phyloP scores from a whole-genome alignment of 805 yeast genomes.

The Kazachstania kunashirensis region DNA sequence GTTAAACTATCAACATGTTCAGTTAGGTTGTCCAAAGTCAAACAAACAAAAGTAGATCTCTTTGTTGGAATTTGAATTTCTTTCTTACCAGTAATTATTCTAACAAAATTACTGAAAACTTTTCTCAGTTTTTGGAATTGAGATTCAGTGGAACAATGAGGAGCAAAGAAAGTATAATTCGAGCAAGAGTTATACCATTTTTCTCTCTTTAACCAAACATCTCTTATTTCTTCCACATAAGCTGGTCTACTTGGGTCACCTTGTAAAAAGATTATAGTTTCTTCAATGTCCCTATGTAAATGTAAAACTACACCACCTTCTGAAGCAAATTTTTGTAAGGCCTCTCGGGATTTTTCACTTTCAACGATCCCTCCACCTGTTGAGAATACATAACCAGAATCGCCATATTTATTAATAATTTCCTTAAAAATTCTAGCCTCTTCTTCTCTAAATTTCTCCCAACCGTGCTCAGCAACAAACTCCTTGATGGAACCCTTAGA shows the following conservation, averaged over 20 bases:
- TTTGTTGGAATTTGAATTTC: constrained; percentile 24
- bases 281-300: constrained; percentile 76
- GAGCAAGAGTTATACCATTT: constrained; percentile 72
- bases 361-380: constrained; percentile 98
- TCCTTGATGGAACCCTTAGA: constrained; percentile 42
- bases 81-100: constrained; percentile 49
- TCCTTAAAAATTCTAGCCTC: constrained; percentile 53
- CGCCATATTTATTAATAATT: constrained; percentile 30
- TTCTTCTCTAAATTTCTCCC: constrained; percentile 74
- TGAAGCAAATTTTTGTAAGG: constrained; percentile 45
- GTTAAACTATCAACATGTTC: constrained; percentile 38
- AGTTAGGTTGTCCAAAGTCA: constrained; percentile 56
- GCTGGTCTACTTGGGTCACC: constrained; percentile 84
- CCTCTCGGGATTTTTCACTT: constrained; percentile 51
- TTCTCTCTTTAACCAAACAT: constrained; percentile 80
- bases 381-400: constrained; percentile 59
- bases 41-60: constrained; percentile 61
- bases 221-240: constrained; percentile 64
- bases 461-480: constrained; percentile 56
- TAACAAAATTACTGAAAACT: constrained; percentile 50
- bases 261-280: constrained; percentile 65
- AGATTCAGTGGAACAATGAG: constrained; percentile 48
- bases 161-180: constrained; percentile 65
- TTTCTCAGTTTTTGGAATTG: constrained; percentile 50
- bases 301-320: constrained; percentile 78